Percentiles rank a stretch among this genome's conserved stretches.
These are phyloP conservation scores for Lindgomyces ingoldianus DNA, from an alignment of 495 filamentous ascomycete genomes.

Conservation along the genomic window DNA sequence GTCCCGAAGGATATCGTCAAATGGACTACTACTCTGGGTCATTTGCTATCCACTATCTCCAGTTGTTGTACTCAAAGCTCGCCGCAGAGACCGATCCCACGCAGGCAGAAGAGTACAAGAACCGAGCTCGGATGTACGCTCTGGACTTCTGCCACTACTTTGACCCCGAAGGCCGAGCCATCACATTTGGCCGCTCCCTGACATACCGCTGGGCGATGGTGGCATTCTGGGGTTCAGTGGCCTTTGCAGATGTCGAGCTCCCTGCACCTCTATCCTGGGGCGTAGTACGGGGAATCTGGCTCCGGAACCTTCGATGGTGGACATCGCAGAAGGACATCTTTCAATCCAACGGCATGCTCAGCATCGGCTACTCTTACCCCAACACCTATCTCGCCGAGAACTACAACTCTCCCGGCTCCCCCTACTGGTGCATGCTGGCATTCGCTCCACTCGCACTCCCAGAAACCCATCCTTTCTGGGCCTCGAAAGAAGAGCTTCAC, in stretches of 20 bases:
- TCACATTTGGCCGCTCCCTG: slow-evolving; percentile 74
- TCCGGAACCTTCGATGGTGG: slow-evolving; percentile 79
- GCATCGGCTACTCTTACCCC: slow-evolving; percentile 74
- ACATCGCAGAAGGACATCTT: slow-evolving; percentile 71
- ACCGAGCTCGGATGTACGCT: slow-evolving; percentile 64
- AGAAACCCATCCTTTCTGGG: slow-evolving; percentile 73
- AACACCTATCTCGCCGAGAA: slow-evolving; percentile 81
- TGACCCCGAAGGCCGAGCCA: slow-evolving; percentile 63
- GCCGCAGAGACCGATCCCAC: slow-evolving; percentile 66
- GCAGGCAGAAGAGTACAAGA: slow-evolving; percentile 68
- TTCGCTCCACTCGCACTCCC: slow-evolving; percentile 72
- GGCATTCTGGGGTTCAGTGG: slow-evolving; percentile 76
- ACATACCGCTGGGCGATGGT: slow-evolving; percentile 82
- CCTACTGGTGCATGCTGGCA: slow-evolving; percentile 77
- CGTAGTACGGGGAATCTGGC: slow-evolving; percentile 71
- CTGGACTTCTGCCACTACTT: slow-evolving; percentile 75
- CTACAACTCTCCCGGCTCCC: slow-evolving; percentile 72
- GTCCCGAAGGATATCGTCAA: slow-evolving; percentile 72
- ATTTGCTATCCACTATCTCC: slow-evolving; percentile 77
- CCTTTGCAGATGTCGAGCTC: slow-evolving; percentile 71
- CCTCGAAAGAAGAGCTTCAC: slow-evolving; percentile 61
- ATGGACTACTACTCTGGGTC: slow-evolving; percentile 84
- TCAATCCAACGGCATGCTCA: slow-evolving; percentile 69
- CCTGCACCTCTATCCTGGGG: slow-evolving; percentile 72
- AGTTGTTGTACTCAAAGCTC: slow-evolving; percentile 73